Conservation (phyloP, 1,139 yeast species). For the Yamadazyma diospyri region DNA sequence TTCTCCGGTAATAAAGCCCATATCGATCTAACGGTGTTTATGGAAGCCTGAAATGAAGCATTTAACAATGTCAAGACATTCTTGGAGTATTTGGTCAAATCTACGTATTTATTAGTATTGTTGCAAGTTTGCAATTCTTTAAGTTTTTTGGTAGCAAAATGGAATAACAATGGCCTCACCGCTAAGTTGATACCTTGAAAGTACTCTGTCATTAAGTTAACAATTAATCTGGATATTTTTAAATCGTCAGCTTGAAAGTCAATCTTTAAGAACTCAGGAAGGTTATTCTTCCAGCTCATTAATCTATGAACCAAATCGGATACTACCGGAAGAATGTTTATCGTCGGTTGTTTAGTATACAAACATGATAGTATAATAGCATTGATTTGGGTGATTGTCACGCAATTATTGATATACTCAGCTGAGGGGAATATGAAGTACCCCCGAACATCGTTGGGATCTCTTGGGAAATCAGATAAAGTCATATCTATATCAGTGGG, state of each 20-base stretch:
- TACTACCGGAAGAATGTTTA: constrained; percentile 70
- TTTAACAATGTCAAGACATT: constrained; percentile 66
- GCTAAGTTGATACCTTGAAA: constrained; percentile 84
- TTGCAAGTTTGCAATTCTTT: constrained; percentile 45
- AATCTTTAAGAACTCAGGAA: constrained; percentile 63
- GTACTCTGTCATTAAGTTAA: constrained; percentile 80
- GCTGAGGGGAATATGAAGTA: constrained; percentile 79
- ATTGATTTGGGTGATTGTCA: constrained; percentile 75
- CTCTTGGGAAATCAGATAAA: constrained; percentile 47
- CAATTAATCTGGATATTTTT: constrained; percentile 62
- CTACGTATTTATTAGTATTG: constrained; percentile 54
- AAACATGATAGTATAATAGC: constrained; percentile 69
- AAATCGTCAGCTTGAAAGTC: constrained; percentile 58
- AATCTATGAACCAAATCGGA: constrained; percentile 68
- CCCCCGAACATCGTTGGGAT: constrained; percentile 47
- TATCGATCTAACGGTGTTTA: constrained; percentile 69
- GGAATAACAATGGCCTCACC: constrained; percentile 75
- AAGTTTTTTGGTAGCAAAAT: constrained; percentile 70
- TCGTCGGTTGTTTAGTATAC: constrained; percentile 73
- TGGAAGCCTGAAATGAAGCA: constrained; percentile 81
- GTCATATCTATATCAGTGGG: constrained; percentile 71
- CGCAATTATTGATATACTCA: constrained; percentile 74
- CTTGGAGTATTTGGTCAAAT: constrained; percentile 64
- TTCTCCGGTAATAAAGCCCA: constrained; percentile 73
- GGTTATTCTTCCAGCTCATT: constrained; percentile 63